Evolutionary conservation across 495 filamentous ascomycete species (phyloP).

Genomic region (Penicillium nucicola): DNA sequence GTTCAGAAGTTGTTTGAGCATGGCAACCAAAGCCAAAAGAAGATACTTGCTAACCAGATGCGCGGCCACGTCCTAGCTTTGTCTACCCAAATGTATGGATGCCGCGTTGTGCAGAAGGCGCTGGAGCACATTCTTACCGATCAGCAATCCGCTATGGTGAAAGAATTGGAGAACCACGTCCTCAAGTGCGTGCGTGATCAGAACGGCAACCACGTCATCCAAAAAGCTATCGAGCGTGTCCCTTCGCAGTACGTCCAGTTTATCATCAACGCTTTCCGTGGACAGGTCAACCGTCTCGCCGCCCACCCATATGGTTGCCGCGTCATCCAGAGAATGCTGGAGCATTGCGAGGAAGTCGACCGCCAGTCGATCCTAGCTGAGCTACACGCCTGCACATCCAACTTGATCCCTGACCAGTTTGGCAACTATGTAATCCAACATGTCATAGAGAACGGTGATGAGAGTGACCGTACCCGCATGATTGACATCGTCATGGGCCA

Average conservation of each 20-base stretch:
- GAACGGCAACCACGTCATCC: conserved; percentile 96
- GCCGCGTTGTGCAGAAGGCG: conserved; percentile 96
- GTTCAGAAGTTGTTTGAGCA: conserved; percentile 98
- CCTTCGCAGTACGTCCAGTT: conserved; percentile 79
- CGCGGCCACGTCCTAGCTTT: conserved; percentile 74
- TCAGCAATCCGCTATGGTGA: conserved; percentile 81
- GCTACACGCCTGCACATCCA: conserved; percentile 66
- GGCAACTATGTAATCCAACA: conserved; percentile 98
- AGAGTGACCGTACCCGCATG: conserved; percentile 70
- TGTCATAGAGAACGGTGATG: conserved; percentile 78
- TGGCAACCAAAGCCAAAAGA: conserved; percentile 92
- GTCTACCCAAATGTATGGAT: conserved; percentile 90
- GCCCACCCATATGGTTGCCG: conserved; percentile 87
- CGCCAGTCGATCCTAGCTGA: conserved; percentile 71
- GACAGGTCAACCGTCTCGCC: conserved; percentile 74
- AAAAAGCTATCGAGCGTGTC: conserved; percentile 89
- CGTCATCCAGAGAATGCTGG: conserved; percentile 89
- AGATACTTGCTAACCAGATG: conserved; percentile 80
- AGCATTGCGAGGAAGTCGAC: conserved; percentile 73
- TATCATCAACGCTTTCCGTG: conserved; percentile 81
- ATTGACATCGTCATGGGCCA: conserved; percentile 69
- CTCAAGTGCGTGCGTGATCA: conserved; percentile 80
- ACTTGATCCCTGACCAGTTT: conserved; percentile 82
- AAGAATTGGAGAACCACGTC: conserved; percentile 78
- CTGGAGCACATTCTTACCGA: conserved; percentile 88